Conservation (phyloP, 1,139 yeast species). For the Candida dubliniensis region DNA sequence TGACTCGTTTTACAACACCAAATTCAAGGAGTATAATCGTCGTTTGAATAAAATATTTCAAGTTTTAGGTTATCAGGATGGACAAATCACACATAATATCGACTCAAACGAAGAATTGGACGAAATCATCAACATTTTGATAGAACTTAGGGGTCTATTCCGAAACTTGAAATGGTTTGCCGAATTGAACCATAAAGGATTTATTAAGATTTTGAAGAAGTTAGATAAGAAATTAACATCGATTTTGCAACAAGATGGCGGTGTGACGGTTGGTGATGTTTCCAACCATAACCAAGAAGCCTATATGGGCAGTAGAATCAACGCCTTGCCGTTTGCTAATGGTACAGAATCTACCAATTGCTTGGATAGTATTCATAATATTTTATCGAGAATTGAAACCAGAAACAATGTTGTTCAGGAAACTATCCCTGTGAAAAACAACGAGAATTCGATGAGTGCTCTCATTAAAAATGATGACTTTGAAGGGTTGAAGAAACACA, state of each 20-base stretch:
- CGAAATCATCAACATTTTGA: conserved; percentile 71
- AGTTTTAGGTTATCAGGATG: conserved; percentile 31
- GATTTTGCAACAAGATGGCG: conserved; percentile 17
- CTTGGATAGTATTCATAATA: conserved; percentile 55
- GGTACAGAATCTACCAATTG: conserved; percentile 57
- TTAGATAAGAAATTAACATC: conserved; percentile 72
- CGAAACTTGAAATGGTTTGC: conserved; percentile 92
- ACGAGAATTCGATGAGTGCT: conserved; percentile 16
- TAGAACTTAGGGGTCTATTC: conserved; percentile 75
- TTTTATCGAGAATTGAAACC: conserved; percentile 38
- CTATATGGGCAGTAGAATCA: conserved; percentile 68
- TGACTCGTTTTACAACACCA: conserved; percentile 72
- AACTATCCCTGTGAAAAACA: conserved; percentile 3
- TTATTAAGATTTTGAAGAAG: conserved; percentile 84
- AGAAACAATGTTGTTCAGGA: conserved; percentile 16
- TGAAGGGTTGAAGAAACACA: conserved; percentile 30
- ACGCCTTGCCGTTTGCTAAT: conserved; percentile 77
- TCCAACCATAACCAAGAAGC: conserved; percentile 67
- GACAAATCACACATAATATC: conserved; percentile 30
- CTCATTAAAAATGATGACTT: conserved; percentile 48
- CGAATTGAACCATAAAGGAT: conserved; percentile 88
- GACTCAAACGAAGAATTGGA: conserved; percentile 65
- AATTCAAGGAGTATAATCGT: conserved; percentile 71
- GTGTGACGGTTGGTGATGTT: conserved; percentile 14
- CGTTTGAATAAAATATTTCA: conserved; percentile 54